A percentile compares a stretch with the other conserved stretches of the same genome.
Conservation (phyloP, 2,329 filamentous ascomycete species). For the Pseudogymnoascus destructans region DNA sequence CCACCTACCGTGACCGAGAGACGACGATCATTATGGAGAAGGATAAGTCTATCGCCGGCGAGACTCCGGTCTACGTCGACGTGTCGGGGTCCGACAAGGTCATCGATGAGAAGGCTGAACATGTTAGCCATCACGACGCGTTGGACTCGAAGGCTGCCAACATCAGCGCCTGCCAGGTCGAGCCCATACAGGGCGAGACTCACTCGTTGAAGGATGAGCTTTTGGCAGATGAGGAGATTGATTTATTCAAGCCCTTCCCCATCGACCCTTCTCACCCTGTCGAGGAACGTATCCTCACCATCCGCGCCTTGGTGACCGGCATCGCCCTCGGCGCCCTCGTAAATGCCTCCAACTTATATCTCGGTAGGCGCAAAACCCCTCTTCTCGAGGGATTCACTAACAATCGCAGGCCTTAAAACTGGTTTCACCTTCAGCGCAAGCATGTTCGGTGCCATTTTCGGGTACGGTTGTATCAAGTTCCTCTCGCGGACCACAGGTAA, state of each 20-base stretch:
- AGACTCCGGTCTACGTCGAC: conserved; percentile 4
- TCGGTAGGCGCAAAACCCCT: conserved; percentile 32
- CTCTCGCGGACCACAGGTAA: conserved; percentile 36
- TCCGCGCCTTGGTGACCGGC: conserved; percentile 42
- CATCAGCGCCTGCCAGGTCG: neutral
- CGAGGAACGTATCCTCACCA: conserved; percentile 38
- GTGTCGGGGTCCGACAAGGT: neutral
- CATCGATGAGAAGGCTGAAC: neutral
- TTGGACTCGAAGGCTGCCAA: neutral
- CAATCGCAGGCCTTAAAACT: conserved; percentile 33
- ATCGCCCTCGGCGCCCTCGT: conserved; percentile 44
- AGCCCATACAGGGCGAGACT: conserved; percentile 3
- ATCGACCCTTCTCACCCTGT: conserved; percentile 30
- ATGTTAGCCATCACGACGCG: neutral
- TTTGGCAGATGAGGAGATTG: conserved; percentile 8
- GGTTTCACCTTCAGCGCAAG: conserved; percentile 37
- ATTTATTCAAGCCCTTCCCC: conserved; percentile 28
- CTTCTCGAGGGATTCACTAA: conserved; percentile 20
- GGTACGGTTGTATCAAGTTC: conserved; percentile 44
- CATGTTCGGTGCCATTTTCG: conserved; percentile 43
- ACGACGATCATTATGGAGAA: conserved; percentile 4
- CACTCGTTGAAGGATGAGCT: conserved; percentile 14
- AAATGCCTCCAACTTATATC: conserved; percentile 49
- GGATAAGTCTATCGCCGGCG: neutral
- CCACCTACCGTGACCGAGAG: neutral